These are phyloP conservation scores for Boletus reticuloceps DNA, from an alignment of 768 basidiomycete genomes.

Conservation along the genomic window DNA sequence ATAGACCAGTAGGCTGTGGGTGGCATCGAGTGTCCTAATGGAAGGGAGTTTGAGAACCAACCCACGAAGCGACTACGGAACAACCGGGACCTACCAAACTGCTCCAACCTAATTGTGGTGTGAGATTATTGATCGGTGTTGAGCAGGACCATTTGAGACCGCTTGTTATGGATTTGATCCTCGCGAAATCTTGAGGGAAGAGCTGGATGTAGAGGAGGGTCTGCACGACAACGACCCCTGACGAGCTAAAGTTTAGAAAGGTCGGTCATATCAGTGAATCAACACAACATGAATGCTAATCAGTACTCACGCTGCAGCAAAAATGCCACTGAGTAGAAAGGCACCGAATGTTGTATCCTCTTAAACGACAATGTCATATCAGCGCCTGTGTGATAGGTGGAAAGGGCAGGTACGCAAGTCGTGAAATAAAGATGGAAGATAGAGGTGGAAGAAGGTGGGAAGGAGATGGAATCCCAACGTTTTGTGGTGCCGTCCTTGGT, in stretches of 20 bases:
- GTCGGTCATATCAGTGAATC: not conserved
- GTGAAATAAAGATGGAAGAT: no score
- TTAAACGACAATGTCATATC: slow-evolving; percentile 11
- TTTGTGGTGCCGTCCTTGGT: no score
- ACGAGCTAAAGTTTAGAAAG: slow-evolving; percentile 16
- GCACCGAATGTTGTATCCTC: slow-evolving; percentile 24
- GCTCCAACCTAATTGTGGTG: slow-evolving; percentile 19
- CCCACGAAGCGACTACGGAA: not conserved
- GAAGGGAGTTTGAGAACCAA: not conserved
- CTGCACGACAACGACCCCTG: slow-evolving; percentile 27
- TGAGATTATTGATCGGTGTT: not conserved
- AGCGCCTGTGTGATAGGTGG: not conserved
- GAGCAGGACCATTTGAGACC: not conserved
- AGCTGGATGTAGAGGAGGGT: slow-evolving; percentile 29
- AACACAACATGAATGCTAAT: no score
- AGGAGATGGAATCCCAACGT: not conserved
- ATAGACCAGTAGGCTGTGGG: slow-evolving; percentile 41
- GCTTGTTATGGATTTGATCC: slow-evolving; percentile 26
- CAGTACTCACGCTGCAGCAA: slow-evolving; percentile 28
- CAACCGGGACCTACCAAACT: slow-evolving; percentile 21
- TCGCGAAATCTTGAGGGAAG: slow-evolving; percentile 23
- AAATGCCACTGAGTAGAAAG: slow-evolving; percentile 30
- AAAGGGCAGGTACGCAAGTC: no score
- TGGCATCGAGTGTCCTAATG: slow-evolving; percentile 34
- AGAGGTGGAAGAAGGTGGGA: no score